Evolutionary conservation across 2,329 filamentous ascomycete genomes (phyloP).

Genomic region (Amauroascus verrucosus): DNA sequence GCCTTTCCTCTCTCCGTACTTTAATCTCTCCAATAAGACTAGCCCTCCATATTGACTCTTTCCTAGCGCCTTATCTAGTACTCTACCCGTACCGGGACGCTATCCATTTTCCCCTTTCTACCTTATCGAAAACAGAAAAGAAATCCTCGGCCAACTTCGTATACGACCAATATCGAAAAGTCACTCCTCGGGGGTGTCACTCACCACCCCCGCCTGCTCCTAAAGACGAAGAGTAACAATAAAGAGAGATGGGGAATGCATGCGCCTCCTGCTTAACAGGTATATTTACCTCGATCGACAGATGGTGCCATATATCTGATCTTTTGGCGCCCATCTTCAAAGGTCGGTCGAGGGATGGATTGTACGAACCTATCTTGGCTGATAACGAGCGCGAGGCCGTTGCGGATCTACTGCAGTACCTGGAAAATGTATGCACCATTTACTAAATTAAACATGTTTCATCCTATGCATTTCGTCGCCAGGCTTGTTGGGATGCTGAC

Average conservation of each 20-base stretch:
- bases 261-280: constrained; percentile 35
- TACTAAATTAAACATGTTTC: not conserved
- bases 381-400: constrained; percentile 96
- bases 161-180: not conserved
- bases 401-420: constrained; percentile 84
- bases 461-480: not conserved
- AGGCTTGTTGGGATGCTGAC: not conserved
- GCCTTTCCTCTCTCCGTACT: not conserved
- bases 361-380: constrained; percentile 78
- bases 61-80: not conserved
- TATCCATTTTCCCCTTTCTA: too few relatives aligned
- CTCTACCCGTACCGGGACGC: not conserved
- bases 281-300: constrained; percentile 25
- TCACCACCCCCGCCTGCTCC: not conserved
- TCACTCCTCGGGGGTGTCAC: not conserved
- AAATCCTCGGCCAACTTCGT: too few relatives aligned
- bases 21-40: constrained; percentile 4
- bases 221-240: not conserved
- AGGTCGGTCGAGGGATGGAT: constrained; percentile 69
- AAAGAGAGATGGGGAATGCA: constrained; percentile 27
- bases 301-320: constrained; percentile 37
- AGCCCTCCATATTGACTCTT: not conserved
- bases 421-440: constrained; percentile 80
- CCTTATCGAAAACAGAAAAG: too few relatives aligned
- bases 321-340: constrained; percentile 29